Percentiles rank a stretch among this genome's conserved stretches.
phyloP scores from a whole-genome alignment of 768 basidiomycete genomes.

The Trametopsis cervina region DNA sequence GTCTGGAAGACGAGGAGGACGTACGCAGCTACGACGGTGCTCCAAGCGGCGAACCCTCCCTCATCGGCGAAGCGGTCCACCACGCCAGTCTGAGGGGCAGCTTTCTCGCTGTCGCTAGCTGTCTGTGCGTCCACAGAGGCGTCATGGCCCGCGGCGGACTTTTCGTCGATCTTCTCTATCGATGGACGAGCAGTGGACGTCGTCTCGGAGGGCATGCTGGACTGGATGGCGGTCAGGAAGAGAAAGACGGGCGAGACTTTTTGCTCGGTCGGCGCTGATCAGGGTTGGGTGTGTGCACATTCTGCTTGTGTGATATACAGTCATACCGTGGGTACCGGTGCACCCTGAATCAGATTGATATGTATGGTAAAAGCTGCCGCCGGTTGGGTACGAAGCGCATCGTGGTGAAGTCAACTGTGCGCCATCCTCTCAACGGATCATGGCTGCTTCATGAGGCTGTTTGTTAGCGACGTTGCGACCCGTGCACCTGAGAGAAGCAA shows the following conservation, averaged over 20 bases:
- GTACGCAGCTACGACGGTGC: background rate
- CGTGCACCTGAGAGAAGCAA: too few relatives aligned
- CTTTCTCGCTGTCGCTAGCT: background rate
- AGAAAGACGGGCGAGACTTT: background rate
- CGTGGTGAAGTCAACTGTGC: too few relatives aligned
- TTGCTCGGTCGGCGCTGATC: background rate
- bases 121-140: background rate
- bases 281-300: too few relatives aligned
- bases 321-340: too few relatives aligned
- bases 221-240: background rate
- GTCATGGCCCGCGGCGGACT: background rate
- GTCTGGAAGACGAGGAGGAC: background rate
- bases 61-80: background rate
- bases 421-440: too few relatives aligned
- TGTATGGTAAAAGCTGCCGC: too few relatives aligned
- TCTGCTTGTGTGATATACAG: background rate
- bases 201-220: background rate
- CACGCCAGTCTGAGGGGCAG: background rate
- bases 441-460: too few relatives aligned
- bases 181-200: background rate
- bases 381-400: too few relatives aligned
- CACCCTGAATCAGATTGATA: too few relatives aligned
- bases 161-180: background rate
- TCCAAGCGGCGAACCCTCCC: background rate
- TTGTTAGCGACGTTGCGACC: too few relatives aligned